Base-by-base conservation (phyloP, 768 basidiomycete species). In the Phanerochaete sordida region DNA sequence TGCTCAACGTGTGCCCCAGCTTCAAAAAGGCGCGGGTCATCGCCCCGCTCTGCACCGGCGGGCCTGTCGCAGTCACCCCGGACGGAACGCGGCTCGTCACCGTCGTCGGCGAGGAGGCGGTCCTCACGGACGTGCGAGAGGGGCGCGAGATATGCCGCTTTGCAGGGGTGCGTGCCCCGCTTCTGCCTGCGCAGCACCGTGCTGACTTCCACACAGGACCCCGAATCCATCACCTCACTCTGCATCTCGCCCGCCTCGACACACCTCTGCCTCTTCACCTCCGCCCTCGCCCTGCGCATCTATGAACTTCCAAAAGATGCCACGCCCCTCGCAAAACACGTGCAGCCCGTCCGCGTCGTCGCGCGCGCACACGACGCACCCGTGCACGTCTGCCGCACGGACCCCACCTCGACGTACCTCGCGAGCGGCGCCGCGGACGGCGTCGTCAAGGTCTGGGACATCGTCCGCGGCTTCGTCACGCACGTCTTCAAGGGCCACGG, bases 351-450 rank as follows among this genome's bases (percentile, higher is more conserved):
- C 19, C 91, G 95, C 51, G 82, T 88, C 52, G 78, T 95, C 48
- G 78, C 92, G 3, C 87, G 85, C 62, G 93, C 95, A 3, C 97
- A 99, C 67, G 91, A 95, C 55, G 90, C 95, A 3, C 96, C 97
- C 13, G 89, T 98, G 48, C 93, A 98, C 68, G 89, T 95, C 57
- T 92, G 91, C 69, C 84, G 81, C 63, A 74, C 84, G 15, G 95
- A 93, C 76, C 92, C 88, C 19, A 91, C 91, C 9, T 93, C 91
- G 1, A 88, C 90, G 1, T 90, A 96, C 64, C 82, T 98, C 64
- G 97, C 97, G 7, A 96, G 95, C 19, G 97, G 97, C 1, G 91
- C 96, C 12, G 93, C 96, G 7, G 97, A 99, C 64, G 96, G 97
- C 24, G 82, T 92, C 31, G 97, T 98, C 47, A 98, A 98, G 77